Base-by-base conservation (phyloP, 2,329 filamentous ascomycete genomes). In the Colletotrichum sojae region DNA sequence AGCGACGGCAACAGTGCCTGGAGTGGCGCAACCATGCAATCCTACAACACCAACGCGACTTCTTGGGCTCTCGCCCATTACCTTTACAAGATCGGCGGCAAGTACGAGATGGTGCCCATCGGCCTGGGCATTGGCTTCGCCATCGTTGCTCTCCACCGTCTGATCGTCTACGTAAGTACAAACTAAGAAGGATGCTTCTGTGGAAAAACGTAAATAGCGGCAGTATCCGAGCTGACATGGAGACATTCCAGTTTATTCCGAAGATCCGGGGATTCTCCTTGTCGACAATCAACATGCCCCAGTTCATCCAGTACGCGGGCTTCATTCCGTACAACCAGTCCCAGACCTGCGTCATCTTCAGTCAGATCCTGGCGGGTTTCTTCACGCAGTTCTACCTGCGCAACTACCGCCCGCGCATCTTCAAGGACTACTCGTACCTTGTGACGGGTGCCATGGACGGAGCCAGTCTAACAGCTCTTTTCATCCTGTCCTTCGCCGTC, bases 401-500 rank as follows among this genome's bases (percentile, higher is more conserved):
- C 65, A 86, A 86, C 79, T 84, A 86, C 76, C 76, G 76, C 8
- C 86, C 86, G 2, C 78, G 81, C 5, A 78, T 87, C 57, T 88
- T 87, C 79, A 84, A 79, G 73, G 83, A 88, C 67, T 88, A 87
- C 73, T 83, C 81, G 18, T 88, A 88, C 74, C 74, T 88, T 8
- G 75, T 88, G 2, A 83, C 84, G 0, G 85, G 82, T n/a, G 85
- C 85, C 0, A 84, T 85, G 16, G 86, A 88, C 67, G 86, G 86
- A 10, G 86, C 82, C 8, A 82, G 80, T 67, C 78, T 87, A 4
- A 76, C 78, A 1, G 83, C 81, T 0, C 76, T 88, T 2, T 88
- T 88, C 60, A 83, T 88, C 48, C 76, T 88, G 13, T 87, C 85
- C 0, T 88, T 88, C 75, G 85, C 86, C 1, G 86, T 88, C 0